Percentiles rank a stretch among this genome's conserved stretches.
Conservation (phyloP, 257 asterid species). For the Eucommia ulmoides region DNA sequence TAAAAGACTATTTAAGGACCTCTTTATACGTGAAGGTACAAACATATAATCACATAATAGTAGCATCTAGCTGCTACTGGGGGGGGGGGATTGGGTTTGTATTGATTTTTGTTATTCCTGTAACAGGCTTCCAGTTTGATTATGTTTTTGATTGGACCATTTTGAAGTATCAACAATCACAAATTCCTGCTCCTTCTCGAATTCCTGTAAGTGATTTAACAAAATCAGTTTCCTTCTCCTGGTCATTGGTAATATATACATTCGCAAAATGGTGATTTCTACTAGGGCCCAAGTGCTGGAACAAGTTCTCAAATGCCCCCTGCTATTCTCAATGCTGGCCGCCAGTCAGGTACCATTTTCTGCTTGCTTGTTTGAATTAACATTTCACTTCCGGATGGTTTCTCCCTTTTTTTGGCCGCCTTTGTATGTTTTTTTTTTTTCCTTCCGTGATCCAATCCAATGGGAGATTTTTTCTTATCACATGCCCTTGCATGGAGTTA, state of each 20-base stretch:
- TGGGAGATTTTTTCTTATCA: too few species aligned
- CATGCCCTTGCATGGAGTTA: too few species aligned
- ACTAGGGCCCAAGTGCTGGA: conserved; percentile 66
- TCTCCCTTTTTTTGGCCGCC: not conserved
- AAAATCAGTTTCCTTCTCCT: conserved; percentile 2
- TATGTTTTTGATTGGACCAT: too few species aligned
- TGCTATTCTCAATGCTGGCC: conserved; percentile 57
- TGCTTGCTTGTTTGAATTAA: not conserved
- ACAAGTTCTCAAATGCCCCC: conserved; percentile 88
- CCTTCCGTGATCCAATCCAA: not conserved
- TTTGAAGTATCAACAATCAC: conserved; percentile 90
- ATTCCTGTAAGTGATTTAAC: conserved; percentile 39
- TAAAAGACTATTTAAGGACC: conserved; percentile 15
- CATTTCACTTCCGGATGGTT: not conserved
- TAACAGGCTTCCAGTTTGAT: conserved; percentile 87
- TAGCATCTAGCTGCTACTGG: too few species aligned
- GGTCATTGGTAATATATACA: conserved; percentile 4
- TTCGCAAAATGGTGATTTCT: conserved; percentile 7
- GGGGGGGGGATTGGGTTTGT: too few species aligned
- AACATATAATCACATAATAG: too few species aligned
- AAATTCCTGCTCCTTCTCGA: conserved; percentile 72
- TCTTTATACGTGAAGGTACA: conserved; percentile 12
- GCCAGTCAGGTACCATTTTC: conserved; percentile 42
- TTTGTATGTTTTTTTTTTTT: not conserved
- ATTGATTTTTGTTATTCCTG: conserved; percentile 4